Percentiles rank a stretch among this genome's conserved stretches.
These are phyloP conservation scores for Colletotrichum lentis DNA, from an alignment of 2,329 filamentous ascomycete genomes.

Conservation along the genomic window DNA sequence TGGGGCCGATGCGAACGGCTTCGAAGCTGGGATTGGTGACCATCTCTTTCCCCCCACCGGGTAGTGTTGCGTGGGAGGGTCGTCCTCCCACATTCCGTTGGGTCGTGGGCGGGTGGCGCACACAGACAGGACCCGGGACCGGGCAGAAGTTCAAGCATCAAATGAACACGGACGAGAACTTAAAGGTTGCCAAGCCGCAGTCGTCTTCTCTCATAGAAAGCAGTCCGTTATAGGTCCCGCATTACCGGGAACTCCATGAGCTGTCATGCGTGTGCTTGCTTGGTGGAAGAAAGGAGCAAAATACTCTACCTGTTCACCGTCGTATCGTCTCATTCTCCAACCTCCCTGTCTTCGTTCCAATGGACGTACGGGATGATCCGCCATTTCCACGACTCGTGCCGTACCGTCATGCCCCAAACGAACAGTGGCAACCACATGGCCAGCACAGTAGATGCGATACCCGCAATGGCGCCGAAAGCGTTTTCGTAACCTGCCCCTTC, in stretches of 20 bases:
- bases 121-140: background rate
- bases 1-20: conserved; percentile 22
- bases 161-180: background rate
- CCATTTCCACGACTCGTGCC: conserved; percentile 60
- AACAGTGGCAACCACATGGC: conserved; percentile 60
- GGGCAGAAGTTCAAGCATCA: background rate
- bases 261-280: background rate
- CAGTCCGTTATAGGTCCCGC: background rate
- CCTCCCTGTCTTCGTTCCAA: conserved; percentile 63
- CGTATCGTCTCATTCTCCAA: conserved; percentile 56
- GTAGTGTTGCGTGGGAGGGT: conserved; percentile 16
- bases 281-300: background rate
- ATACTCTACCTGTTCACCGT: background rate
- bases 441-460: conserved; percentile 57
- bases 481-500: conserved; percentile 56
- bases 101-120: background rate
- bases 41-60: conserved; percentile 7
- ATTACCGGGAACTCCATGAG: background rate
- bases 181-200: conserved; percentile 3
- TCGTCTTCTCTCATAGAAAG: background rate
- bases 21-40: background rate
- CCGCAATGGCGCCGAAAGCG: conserved; percentile 66
- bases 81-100: conserved; percentile 30
- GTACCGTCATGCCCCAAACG: conserved; percentile 59
- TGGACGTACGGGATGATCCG: conserved; percentile 54